Evolutionary conservation across 2,329 filamentous ascomycete species (phyloP), one percentile per base, ranked within the genome.

Genomic region (Aspergillus pseudonomiae): DNA sequence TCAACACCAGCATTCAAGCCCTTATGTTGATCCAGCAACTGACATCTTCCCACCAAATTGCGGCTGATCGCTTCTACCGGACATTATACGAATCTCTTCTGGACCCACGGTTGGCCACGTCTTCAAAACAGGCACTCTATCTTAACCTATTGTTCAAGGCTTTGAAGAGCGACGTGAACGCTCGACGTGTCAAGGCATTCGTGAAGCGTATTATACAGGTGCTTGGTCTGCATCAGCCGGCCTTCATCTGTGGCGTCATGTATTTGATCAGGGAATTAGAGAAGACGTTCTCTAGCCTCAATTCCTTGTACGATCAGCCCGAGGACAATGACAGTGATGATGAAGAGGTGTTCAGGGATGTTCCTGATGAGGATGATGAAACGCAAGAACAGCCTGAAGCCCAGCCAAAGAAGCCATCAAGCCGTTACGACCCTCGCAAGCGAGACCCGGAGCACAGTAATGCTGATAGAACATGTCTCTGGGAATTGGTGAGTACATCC

Each of bases 1-100:
- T 99, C 85, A 99, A 98, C 80, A 99, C 95, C 0, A 95, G 93
- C 75, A 92, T 99, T 43, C 95, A 99, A 79, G 94, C 95, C 39
- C 86, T 99, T 68, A 91, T 97, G 81, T 83, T 99, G 55, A 96
- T 99, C 68, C 95, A 98, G 76, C 95, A 98, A 77, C 86, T 99
- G 32, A 92, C 93, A 0, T 84, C 89, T 1, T 87, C 89, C 3
- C 93, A 95, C 75, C 90, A 94, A 71, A 84, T 94, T 60, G 90
- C 91, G 5, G 89, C 90, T 14, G 95, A 99, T 73, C 88, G 95
- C 65, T 99, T 97, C 81, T 99, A 98, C 81, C 87, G 93, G 57
- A 97, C 94, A 11, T 83, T 99, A 2, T 99, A 99, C 78, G 95
- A 99, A 79, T 97, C 94, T 9, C 84, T 99, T 28, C 81, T 98